Evolutionary conservation across 1,139 yeast genomes (phyloP), one percentile per base, ranked within the genome.

Genomic region (Hyphopichia khmerensis): DNA sequence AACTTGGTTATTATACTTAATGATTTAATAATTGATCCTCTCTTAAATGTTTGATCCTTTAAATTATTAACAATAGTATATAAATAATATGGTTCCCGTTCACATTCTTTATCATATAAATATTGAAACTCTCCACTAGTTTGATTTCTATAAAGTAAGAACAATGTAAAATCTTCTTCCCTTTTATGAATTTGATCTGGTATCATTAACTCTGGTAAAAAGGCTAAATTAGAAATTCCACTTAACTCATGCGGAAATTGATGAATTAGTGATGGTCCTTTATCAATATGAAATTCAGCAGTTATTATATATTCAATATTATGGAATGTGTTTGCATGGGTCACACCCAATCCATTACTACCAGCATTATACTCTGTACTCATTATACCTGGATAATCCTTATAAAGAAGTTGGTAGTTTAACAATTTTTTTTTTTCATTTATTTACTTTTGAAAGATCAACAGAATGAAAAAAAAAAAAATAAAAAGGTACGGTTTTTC

Each of bases 141-240:
- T 5, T 53, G 48, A 47, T 72, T 67, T 43, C 69, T 57, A 56
- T 75, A 78, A 33, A 82, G 64, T 43, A 80, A 63, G 48, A 80
- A 80, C 26, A 80, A 63, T 5, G 87, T 80, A 67, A 72, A 81
- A 59, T 82, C 87, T 52, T 81, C 84, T 26, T 67, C 67, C 38
- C 87, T 59, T 43, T 74, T 76, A 55, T 82, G 87, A 38, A 79
- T 77, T 55, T 80, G 85, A 46, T 77, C 77, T 0, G 87, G 87
- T 35, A 82, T 62, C 82, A 82, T 79, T 39, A 82, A 65, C 55
- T 82, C 87, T n/a, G 82, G 75, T 33, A 75, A 52, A 42, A 70
- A 64, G 30, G 61, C 55, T 40, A 76, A 56, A 46, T 74, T 71
- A 15, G 52, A 46, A 24, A 64, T 46, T 11, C 82, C 81, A 2